Base-by-base conservation (phyloP, 148 eudicot genomes). In the Polygonum maritimum region DNA sequence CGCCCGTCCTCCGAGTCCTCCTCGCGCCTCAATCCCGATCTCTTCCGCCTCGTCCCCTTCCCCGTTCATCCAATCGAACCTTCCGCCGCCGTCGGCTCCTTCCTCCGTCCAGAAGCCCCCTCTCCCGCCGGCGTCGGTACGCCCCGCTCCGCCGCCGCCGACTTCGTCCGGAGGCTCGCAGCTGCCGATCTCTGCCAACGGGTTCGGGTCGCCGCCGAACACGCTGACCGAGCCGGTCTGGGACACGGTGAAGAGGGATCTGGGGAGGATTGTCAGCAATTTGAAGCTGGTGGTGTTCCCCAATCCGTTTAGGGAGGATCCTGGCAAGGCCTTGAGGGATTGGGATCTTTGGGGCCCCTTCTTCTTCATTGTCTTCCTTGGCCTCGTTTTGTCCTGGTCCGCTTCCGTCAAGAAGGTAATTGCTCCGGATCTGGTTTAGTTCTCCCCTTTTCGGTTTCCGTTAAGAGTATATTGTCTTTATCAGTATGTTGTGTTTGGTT, bases 311-410 rank as follows among this genome's bases (percentile, higher is more conserved):
- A 80, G 97, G 5, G 98, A 94, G 15, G 98, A 94, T 77, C 97
- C 97, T 3, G 98, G 97, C 0, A 92, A 94, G 76, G 97, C 98
- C 8, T 75, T 94, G 74, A 78, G 98, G 74, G 98, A 94, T 86
- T 94, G 98, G 98, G 98, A 94, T 88, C 89, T 94, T 7, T 94
- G 98, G 98, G 98, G 98, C 0, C 98, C 98, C 0, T 94, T 94
- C 69, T 89, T 94, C 89, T 94, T 94, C 76, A 94, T 94, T 84
- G 98, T 94, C 48, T 94, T 94, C 77, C 88, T 94, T 7, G 98
- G 98, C 5, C 96, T 94, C 49, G 75, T 85, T 13, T 80, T 94
- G 54, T 94, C 98, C 11, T 94, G 98, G 98, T 94, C 98, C 18
- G 98, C 98, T 48, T 92, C 98, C 33, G 92, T 92, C 58, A 89